A percentile compares a stretch with the other conserved stretches of the same genome.
These are phyloP conservation scores for Ambrosiella xylebori DNA, from an alignment of 2,329 filamentous ascomycete species.

Conservation along the genomic window DNA sequence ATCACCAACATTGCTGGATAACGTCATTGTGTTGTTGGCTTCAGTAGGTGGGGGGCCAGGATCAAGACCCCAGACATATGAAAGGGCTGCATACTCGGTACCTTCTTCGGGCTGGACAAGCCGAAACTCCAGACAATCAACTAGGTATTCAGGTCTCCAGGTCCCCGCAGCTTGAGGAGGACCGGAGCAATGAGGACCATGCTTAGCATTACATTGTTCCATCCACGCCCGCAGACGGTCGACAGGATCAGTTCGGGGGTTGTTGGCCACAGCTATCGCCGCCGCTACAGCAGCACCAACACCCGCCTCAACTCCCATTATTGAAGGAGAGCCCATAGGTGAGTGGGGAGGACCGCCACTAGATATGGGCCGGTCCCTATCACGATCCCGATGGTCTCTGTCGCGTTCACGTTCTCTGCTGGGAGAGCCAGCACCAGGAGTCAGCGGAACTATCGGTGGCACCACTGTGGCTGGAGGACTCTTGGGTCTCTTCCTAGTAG, in stretches of 20 bases:
- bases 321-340: conserved; percentile 19
- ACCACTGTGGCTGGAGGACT: conserved; percentile 7
- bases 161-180: conserved; percentile 16
- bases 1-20: conserved; percentile 22
- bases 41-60: conserved; percentile 15
- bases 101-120: conserved; percentile 23
- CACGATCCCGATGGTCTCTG: neutral
- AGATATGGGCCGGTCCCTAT: conserved; percentile 3
- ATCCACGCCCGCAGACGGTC: conserved; percentile 27
- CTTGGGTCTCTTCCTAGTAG: conserved; percentile 8
- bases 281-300: conserved; percentile 7
- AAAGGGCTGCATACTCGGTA: conserved; percentile 28
- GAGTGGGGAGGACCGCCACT: conserved; percentile 15
- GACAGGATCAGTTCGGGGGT: conserved; percentile 21
- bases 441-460: conserved; percentile 6
- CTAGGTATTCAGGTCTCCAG: conserved; percentile 26
- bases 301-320: conserved; percentile 13
- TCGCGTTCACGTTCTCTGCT: conserved; percentile 2
- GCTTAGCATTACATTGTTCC: conserved; percentile 26
- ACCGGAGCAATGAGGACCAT: conserved; percentile 24
- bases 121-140: conserved; percentile 24
- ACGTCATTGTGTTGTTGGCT: conserved; percentile 19
- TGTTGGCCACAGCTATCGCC: conserved; percentile 15
- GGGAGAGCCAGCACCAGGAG: conserved; percentile 2
- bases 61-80: conserved; percentile 26